phyloP scores from a whole-genome alignment of 208 protist species.

The Trypanosoma rangeli region DNA sequence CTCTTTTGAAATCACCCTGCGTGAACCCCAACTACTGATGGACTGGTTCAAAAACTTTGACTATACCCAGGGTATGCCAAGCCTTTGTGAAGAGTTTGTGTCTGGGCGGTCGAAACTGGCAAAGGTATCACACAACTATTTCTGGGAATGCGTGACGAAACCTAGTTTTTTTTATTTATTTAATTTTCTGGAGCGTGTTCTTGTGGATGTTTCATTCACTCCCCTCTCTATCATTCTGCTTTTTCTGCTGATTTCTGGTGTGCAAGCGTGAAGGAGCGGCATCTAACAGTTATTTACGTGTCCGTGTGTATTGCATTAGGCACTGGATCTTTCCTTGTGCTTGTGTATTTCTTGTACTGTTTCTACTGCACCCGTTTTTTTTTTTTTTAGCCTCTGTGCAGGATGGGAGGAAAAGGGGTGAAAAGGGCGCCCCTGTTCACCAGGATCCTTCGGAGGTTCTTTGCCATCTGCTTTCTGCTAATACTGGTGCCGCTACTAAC shows the following conservation, averaged over 20 bases:
- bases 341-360: too few species aligned
- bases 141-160: too few species aligned
- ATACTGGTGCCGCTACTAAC: not conserved
- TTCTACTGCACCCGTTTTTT: slow-evolving; percentile 7
- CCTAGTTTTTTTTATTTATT: too few species aligned
- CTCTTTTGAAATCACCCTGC: slow-evolving; percentile 17
- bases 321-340: too few species aligned
- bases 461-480: slow-evolving; percentile 2
- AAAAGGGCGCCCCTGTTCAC: not conserved
- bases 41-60: slow-evolving; percentile 33
- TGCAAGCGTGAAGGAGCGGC: too few species aligned
- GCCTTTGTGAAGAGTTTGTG: slow-evolving; percentile 16
- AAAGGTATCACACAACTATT: too few species aligned
- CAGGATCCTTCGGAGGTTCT: not conserved
- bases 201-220: too few species aligned
- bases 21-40: slow-evolving; percentile 14
- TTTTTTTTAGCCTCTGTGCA: slow-evolving; percentile 1
- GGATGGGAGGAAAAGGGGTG: slow-evolving; percentile 11
- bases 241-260: too few species aligned
- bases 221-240: too few species aligned
- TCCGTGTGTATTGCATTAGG: too few species aligned
- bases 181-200: too few species aligned
- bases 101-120: not conserved
- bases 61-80: slow-evolving; percentile 14
- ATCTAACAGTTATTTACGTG: too few species aligned